These are phyloP conservation scores for Microbotryomycetes sp. DNA, from an alignment of 1,284 basidiomycete species.

Conservation along the genomic window DNA sequence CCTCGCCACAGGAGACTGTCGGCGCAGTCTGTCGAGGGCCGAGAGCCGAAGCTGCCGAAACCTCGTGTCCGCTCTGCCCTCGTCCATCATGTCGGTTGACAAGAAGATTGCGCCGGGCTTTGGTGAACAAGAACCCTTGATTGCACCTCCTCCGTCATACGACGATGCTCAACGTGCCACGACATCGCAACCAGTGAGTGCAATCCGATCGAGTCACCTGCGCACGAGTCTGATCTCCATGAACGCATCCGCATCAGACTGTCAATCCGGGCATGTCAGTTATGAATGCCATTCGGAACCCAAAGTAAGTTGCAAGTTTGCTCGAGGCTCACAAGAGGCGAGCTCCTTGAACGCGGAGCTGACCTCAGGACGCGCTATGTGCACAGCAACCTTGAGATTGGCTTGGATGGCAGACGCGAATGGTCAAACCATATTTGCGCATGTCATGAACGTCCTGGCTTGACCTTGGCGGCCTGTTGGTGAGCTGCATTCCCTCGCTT, in stretches of 20 bases:
- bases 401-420: slow-evolving; percentile 20
- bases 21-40: too few species aligned
- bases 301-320: not conserved
- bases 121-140: too few species aligned
- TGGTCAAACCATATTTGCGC: slow-evolving; percentile 16
- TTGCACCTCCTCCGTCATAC: too few species aligned
- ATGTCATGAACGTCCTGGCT: slow-evolving; percentile 14
- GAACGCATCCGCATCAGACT: not conserved
- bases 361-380: not conserved
- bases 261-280: not conserved
- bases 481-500: not conserved
- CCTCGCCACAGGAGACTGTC: too few species aligned
- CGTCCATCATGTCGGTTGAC: too few species aligned
- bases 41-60: too few species aligned
- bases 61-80: too few species aligned
- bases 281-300: not conserved
- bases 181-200: too few species aligned
- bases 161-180: too few species aligned
- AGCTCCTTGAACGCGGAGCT: not conserved
- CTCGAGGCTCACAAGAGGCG: not conserved
- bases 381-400: slow-evolving; percentile 10
- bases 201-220: too few species aligned
- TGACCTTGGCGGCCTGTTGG: slow-evolving; percentile 15
- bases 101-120: too few species aligned
- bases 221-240: too few species aligned